phyloP scores from a whole-genome alignment of 805 yeast species.

The Naumovozyma dairenensis region DNA sequence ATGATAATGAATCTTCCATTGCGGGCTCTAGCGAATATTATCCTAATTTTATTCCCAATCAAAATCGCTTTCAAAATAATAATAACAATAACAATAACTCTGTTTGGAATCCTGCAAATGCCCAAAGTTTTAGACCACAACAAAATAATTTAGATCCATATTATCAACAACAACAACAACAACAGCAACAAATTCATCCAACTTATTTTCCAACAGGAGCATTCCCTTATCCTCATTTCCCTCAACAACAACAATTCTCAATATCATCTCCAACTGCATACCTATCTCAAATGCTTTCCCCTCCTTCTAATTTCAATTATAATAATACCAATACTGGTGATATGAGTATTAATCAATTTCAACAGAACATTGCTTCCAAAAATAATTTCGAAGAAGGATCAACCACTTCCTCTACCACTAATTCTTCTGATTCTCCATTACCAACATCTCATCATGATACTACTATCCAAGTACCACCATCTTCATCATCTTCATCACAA shows the following conservation, averaged over 20 bases:
- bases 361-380: too few species aligned
- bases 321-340: neutral
- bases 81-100: conserved; percentile 5
- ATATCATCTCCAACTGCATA: conserved; percentile 2
- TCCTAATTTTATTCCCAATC: too few species aligned
- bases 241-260: conserved; percentile 1
- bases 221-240: neutral
- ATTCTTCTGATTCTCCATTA: neutral
- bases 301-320: conserved; percentile 1
- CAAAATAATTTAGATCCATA: neutral
- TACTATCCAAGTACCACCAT: too few species aligned
- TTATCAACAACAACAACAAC: neutral
- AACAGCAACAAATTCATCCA: neutral
- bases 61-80: too few species aligned
- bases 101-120: conserved; percentile 23
- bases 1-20: conserved; percentile 1
- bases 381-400: conserved; percentile 1
- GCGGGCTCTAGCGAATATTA: conserved; percentile 2
- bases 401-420: neutral
- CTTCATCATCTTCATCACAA: too few species aligned
- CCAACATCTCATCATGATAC: neutral
- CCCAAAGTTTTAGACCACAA: conserved; percentile 23
- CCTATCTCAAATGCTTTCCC: conserved; percentile 2
- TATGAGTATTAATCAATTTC: too few species aligned
- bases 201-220: neutral